phyloP scores from a whole-genome alignment of 371 early-diverging fungal genomes.

The Capniomyces stellatus region DNA sequence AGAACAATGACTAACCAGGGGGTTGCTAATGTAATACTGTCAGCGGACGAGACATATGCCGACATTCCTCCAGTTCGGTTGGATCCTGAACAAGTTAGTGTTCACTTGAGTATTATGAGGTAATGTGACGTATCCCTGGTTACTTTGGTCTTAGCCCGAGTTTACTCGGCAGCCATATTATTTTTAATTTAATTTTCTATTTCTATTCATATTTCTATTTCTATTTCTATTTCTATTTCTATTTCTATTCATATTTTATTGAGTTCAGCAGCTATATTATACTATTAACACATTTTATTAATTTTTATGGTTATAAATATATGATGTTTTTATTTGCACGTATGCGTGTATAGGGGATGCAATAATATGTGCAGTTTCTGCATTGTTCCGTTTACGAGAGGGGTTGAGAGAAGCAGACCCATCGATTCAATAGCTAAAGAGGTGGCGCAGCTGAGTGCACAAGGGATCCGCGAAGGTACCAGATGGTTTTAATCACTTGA shows the following conservation, averaged over 20 bases:
- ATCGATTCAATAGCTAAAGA: conserved; percentile 52
- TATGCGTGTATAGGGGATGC: conserved; percentile 35
- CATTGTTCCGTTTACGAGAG: conserved; percentile 55
- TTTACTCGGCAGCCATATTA: too few relatives aligned
- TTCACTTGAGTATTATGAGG: conserved; percentile 51
- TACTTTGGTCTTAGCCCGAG: too few relatives aligned
- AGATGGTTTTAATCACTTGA: too few relatives aligned
- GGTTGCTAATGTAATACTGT: conserved; percentile 63
- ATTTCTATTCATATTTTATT: too few relatives aligned
- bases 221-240: too few relatives aligned
- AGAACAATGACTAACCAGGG: conserved; percentile 42
- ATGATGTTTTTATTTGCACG: not conserved
- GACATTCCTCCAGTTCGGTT: conserved; percentile 59
- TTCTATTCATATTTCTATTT: too few relatives aligned
- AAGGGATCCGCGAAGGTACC: conserved; percentile 43
- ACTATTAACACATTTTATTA: too few relatives aligned
- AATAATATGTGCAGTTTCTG: conserved; percentile 74
- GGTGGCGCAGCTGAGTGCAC: conserved; percentile 37
- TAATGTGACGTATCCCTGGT: not conserved
- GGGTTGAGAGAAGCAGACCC: conserved; percentile 53
- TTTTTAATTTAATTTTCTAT: too few relatives aligned
- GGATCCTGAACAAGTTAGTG: conserved; percentile 36
- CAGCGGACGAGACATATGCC: conserved; percentile 68
- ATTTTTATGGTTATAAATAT: too few relatives aligned
- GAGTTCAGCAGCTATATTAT: too few relatives aligned